Evolutionary conservation across 2,329 filamentous ascomycete genomes (phyloP).

Genomic region (Fusarium austroafricanum): DNA sequence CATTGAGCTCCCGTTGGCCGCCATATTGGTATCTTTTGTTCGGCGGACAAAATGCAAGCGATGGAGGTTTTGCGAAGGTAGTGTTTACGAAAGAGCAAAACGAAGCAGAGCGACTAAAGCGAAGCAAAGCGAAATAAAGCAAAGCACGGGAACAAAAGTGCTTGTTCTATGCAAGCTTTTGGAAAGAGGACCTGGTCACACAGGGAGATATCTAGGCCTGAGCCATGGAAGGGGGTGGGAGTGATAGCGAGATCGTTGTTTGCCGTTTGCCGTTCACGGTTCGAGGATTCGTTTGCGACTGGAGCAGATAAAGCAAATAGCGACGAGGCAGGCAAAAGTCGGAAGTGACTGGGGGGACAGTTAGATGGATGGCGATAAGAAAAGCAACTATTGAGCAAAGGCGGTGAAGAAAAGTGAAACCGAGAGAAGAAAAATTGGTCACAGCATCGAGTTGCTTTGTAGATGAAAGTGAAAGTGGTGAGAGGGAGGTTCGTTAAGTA

Average conservation of each 20-base stretch:
- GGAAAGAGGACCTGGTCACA: conserved; percentile 24
- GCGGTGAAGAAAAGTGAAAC: conserved; percentile 10
- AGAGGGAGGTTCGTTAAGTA: conserved; percentile 16
- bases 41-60: conserved; percentile 17
- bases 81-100: conserved; percentile 22
- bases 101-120: conserved; percentile 2
- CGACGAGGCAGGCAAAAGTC: conserved; percentile 13
- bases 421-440: conserved; percentile 21
- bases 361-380: conserved; percentile 5
- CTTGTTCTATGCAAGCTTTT: conserved; percentile 39
- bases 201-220: conserved; percentile 22
- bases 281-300: conserved; percentile 32
- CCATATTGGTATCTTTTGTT: conserved; percentile 46
- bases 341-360: conserved; percentile 1
- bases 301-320: conserved; percentile 16
- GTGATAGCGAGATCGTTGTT: conserved; percentile 8
- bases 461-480: conserved; percentile 22
- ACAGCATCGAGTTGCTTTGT: conserved; percentile 24
- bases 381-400: conserved; percentile 16
- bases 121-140: too few relatives aligned
- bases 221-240: conserved; percentile 34
- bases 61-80: conserved; percentile 19
- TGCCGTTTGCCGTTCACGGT: conserved; percentile 20
- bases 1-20: conserved; percentile 52
- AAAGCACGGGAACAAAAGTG: conserved; percentile 26